Evolutionary conservation across 768 basidiomycete species (phyloP).

Genomic region (Coprinellus micaceus): DNA sequence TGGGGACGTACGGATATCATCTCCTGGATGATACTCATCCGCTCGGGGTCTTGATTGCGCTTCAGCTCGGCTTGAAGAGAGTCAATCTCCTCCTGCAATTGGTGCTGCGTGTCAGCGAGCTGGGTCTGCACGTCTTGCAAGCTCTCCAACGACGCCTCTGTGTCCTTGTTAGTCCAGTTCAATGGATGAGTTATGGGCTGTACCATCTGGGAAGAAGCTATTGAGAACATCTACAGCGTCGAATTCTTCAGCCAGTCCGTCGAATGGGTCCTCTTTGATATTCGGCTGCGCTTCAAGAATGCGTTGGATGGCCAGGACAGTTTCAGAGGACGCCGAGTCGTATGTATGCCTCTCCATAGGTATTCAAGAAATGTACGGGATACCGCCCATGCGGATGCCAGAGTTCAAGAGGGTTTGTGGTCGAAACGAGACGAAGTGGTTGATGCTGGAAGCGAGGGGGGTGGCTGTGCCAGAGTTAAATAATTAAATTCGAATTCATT

Average conservation of each 20-base stretch:
- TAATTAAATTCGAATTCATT: too few relatives aligned
- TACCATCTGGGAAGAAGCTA: conserved; percentile 77
- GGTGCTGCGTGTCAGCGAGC: conserved; percentile 64
- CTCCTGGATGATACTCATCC: conserved; percentile 90
- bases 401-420: not conserved
- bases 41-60: conserved; percentile 78
- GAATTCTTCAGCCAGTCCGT: conserved; percentile 56
- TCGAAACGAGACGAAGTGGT: not conserved
- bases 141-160: conserved; percentile 74
- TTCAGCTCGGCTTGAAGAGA: conserved; percentile 62
- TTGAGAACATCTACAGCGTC: conserved; percentile 57
- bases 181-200: conserved; percentile 13
- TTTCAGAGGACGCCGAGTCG: conserved; percentile 61
- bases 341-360: not conserved
- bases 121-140: conserved; percentile 68
- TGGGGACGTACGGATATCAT: conserved; percentile 81
- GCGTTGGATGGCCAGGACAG: conserved; percentile 67
- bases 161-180: not conserved
- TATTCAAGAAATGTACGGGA: not conserved
- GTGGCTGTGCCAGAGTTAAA: not conserved
- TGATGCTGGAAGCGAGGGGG: not conserved
- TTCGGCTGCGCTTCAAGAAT: conserved; percentile 53
- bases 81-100: conserved; percentile 71
- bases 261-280: conserved; percentile 50
- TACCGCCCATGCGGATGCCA: too few relatives aligned